Base-by-base conservation (phyloP, 257 asterid genomes). In the Nicotiana otophora region DNA sequence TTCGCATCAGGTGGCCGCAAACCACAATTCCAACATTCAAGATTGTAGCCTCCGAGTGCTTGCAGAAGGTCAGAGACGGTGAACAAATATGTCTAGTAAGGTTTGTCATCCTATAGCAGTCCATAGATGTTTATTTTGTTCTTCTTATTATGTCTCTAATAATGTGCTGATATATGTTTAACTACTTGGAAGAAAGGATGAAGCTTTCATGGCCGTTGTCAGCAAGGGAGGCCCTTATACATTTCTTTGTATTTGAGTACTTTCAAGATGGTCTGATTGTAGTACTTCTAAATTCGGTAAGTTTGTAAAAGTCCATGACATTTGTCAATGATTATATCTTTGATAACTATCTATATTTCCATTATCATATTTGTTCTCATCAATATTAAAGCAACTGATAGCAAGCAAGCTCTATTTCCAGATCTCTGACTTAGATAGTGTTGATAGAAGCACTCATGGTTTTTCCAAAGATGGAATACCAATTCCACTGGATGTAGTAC, bases 151-250 rank as follows among this genome's bases (percentile, higher is more conserved):
- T 14, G 84, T 70, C 87, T 75, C 61, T 89, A 89, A 94, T 85
- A 80, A 42, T 42, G 48, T 68, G 74, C 61, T 72, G 79, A 72
- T 72, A 72, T 72, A 72, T 72, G 79, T 72, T 48, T 30, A 78
- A 84, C 64, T 88, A 69, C 84, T 93, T 87, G 98, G 90, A 95
- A 91, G 98, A 87, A 90, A 96, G 99, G 92, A 92, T 96, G 97
- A 96, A 93, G 95, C 88, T 93, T 87, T 88, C 99, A 42, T 96
- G 99, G 99, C 99, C 99, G 80, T 64, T 96, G 85, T 90, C 98
- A 77, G 67, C 93, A 83, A 89, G 99, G 87, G 99, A 96, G 91
- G 98, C 86, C 58, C 65, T 94, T 54, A 2, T 90, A 51, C 98
- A 96, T 85, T 93, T 65, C 83, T 94, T 89, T 74, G 87, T 86